A percentile compares a stretch with the other conserved stretches of the same genome.
Conservation (phyloP, 169 alveolate species). For the Plasmodium coatneyi region DNA sequence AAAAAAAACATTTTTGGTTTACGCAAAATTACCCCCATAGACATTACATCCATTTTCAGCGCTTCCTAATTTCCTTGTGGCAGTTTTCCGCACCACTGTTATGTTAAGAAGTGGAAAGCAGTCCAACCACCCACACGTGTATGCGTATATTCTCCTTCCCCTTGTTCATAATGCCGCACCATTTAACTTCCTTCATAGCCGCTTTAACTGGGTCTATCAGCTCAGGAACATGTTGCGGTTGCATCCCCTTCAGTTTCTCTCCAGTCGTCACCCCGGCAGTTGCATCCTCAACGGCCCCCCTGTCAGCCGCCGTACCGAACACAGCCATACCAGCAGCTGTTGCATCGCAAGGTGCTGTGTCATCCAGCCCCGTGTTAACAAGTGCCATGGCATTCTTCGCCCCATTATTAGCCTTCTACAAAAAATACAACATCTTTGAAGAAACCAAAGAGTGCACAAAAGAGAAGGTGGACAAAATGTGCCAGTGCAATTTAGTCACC, state of each 20-base stretch:
- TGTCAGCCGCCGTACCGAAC: conserved; percentile 62
- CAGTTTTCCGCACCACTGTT: neutral
- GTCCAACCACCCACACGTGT: conserved; percentile 14
- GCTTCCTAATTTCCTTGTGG: neutral
- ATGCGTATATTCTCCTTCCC: neutral
- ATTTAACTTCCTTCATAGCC: conserved; percentile 69
- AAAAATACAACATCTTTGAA: conserved; percentile 31
- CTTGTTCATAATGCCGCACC: conserved; percentile 49
- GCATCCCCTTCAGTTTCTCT: conserved; percentile 58
- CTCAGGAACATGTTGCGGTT: conserved; percentile 75
- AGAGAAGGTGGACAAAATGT: conserved; percentile 32
- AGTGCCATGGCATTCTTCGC: conserved; percentile 55
- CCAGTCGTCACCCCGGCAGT: conserved; percentile 69
- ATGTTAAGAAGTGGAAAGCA: neutral
- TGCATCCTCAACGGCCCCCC: conserved; percentile 67
- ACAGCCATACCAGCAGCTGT: conserved; percentile 69
- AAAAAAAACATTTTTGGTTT: neutral
- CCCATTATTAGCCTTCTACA: conserved; percentile 55
- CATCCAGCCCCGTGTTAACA: conserved; percentile 67
- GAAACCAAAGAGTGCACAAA: conserved; percentile 5
- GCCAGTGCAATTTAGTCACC: conserved; percentile 44
- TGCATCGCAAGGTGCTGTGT: conserved; percentile 67
- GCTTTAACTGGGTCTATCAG: conserved; percentile 72
- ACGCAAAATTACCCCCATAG: neutral
- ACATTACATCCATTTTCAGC: neutral